phyloP scores from a whole-genome alignment of 1,284 basidiomycete species.

The Xerocomus cyaneibrunnescens region DNA sequence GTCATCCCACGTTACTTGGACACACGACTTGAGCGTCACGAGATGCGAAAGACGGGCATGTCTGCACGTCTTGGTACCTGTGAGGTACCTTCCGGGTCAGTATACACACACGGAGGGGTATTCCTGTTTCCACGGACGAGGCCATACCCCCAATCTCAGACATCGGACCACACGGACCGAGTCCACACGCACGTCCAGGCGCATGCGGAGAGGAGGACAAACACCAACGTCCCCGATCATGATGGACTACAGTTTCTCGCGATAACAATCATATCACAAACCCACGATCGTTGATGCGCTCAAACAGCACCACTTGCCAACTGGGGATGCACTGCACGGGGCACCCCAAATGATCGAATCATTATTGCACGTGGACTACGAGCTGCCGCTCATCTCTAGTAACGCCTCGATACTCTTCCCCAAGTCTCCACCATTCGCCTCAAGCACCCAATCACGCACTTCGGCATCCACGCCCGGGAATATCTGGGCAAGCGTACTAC shows the following conservation, averaged over 20 bases:
- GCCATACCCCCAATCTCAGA: background rate
- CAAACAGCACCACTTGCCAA: background rate
- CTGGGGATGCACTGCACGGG: background rate
- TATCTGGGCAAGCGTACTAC: constrained; percentile 79
- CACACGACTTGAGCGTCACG: too few relatives aligned
- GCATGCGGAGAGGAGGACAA: background rate
- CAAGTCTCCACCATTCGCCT: constrained; percentile 85
- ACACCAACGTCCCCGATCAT: background rate
- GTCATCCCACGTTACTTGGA: too few relatives aligned
- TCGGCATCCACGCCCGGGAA: constrained; percentile 82
- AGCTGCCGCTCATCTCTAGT: constrained; percentile 70
- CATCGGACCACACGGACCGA: background rate
- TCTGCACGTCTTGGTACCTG: too few relatives aligned
- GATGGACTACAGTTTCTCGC: constrained; percentile 10
- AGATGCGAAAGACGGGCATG: too few relatives aligned
- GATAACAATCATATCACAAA: background rate
- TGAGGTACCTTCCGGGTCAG: too few relatives aligned
- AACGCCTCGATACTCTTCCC: constrained; percentile 86
- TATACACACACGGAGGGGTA: too few relatives aligned
- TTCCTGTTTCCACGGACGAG: too few relatives aligned
- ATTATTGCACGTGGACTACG: constrained; percentile 4
- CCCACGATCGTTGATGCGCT: background rate
- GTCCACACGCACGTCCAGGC: background rate
- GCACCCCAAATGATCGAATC: background rate
- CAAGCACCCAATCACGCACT: constrained; percentile 82